Conservation (phyloP, 1,284 basidiomycete species). For the Xerocomus tenax region DNA sequence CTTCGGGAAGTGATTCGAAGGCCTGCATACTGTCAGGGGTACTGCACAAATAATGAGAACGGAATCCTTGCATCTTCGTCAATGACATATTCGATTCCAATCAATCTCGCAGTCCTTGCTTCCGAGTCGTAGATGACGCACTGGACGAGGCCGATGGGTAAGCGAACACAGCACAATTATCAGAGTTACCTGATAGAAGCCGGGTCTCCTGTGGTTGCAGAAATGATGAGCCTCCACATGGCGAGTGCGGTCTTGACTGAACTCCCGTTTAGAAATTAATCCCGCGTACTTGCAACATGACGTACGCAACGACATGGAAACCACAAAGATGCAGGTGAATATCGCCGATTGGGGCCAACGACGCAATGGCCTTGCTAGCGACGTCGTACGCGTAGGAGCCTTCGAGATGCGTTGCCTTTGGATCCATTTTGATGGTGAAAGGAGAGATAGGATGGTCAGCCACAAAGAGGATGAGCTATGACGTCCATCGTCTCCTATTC, state of each 20-base stretch:
- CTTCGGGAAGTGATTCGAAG: slow-evolving; percentile 36
- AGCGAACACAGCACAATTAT: neutral
- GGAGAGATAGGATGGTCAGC: neutral
- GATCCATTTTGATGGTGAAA: slow-evolving; percentile 11
- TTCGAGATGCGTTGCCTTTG: slow-evolving; percentile 10
- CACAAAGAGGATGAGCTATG: neutral
- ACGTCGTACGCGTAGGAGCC: slow-evolving; percentile 19
- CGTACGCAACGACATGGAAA: slow-evolving; percentile 35
- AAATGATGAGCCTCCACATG: slow-evolving; percentile 30
- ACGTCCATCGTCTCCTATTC: slow-evolving; percentile 15
- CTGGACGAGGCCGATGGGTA: slow-evolving; percentile 14
- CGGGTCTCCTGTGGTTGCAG: slow-evolving; percentile 23
- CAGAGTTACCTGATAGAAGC: slow-evolving; percentile 17
- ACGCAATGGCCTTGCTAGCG: slow-evolving; percentile 37
- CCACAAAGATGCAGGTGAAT: slow-evolving; percentile 46
- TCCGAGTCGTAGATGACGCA: slow-evolving; percentile 44
- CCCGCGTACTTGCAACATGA: neutral
- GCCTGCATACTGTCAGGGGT: slow-evolving; percentile 18
- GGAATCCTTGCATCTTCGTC: slow-evolving; percentile 30
- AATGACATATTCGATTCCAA: slow-evolving; percentile 49
- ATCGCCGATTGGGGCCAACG: slow-evolving; percentile 39
- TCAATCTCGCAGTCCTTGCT: slow-evolving; percentile 38
- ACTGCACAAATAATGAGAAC: neutral
- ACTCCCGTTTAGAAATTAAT: neutral
- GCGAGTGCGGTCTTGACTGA: slow-evolving; percentile 31